Evolutionary conservation across 2,329 filamentous ascomycete genomes (phyloP).

Genomic region (Leptographium lundbergii): DNA sequence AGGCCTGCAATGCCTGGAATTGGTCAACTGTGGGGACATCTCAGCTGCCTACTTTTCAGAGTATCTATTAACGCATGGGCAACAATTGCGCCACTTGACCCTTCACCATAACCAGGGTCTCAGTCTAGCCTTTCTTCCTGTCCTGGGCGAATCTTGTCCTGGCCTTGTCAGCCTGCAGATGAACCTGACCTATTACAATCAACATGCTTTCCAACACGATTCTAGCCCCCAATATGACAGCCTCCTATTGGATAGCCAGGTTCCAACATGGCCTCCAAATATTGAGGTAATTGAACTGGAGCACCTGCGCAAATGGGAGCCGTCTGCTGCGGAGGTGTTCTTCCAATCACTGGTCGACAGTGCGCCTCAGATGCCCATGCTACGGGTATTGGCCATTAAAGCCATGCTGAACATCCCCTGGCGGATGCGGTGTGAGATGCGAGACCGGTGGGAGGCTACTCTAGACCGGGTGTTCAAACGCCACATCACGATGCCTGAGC

Average conservation of each 20-base stretch:
- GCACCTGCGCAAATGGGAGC: constrained; percentile 63
- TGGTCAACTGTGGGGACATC: constrained; percentile 70
- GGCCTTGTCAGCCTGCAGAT: constrained; percentile 57
- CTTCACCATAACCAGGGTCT: constrained; percentile 72
- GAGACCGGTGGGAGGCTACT: constrained; percentile 63
- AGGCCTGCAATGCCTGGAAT: constrained; percentile 52
- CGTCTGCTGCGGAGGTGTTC: constrained; percentile 59
- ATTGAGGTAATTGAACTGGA: constrained; percentile 62
- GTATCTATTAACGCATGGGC: constrained; percentile 57
- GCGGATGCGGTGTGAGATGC: constrained; percentile 69
- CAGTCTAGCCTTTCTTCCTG: constrained; percentile 59
- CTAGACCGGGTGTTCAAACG: constrained; percentile 56
- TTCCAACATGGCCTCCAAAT: constrained; percentile 66
- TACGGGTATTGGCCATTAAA: constrained; percentile 61
- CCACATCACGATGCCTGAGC: constrained; percentile 13
- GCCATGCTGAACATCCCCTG: constrained; percentile 70
- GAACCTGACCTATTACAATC: constrained; percentile 67
- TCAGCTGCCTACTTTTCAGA: constrained; percentile 49
- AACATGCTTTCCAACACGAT: constrained; percentile 52
- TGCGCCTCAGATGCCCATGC: constrained; percentile 49
- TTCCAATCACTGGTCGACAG: constrained; percentile 66
- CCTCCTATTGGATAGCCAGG: constrained; percentile 48
- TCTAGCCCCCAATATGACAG: constrained; percentile 62
- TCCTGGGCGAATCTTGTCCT: constrained; percentile 56
- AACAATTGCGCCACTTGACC: constrained; percentile 51